Evolutionary conservation across 2,329 filamentous ascomycete genomes (phyloP), one percentile per base, ranked within the genome.

Genomic region (Paraconiothyrium sp.): DNA sequence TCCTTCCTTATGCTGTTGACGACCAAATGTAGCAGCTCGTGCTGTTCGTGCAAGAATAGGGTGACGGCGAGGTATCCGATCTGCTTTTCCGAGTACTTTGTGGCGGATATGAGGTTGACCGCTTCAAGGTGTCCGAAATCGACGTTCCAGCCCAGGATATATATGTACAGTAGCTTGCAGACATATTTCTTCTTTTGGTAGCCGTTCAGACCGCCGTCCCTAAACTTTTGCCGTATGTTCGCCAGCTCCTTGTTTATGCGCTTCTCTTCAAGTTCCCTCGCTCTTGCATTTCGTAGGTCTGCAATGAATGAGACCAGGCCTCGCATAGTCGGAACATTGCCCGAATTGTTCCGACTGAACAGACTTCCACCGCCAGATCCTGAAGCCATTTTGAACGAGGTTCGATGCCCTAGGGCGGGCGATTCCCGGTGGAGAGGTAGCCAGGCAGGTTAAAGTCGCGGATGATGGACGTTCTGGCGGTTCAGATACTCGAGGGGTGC

Each of bases 111-210:
- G 74, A 99, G 88, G 76, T 98, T 98, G 76, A 99, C 94, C 37
- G 96, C 96, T 82, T 99, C 95, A 69, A 99, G 89, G 78, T 99
- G 95, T 59, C 95, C 95, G 80, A 99, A 99, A 79, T 98, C 96
- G 81, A 99, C 94, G 78, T 99, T 94, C 91, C 95, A 99, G 52
- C 95, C 95, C 67, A 99, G 88, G 63, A 99, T 99, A 80, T 99
- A 99, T 74, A 99, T 98, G 80, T 99, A 99, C 64, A 99, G 85
- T 70, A 99, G 88, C 89, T 99, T 99, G 92, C 95, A 99, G 69
- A 99, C 95, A 78, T 99, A 99, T 91, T 99, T 99, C 87, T 99
- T 99, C 85, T 96, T 97, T 84, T 97, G 93, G 78, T 99, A 99
- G 68, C 95, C 96, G 77, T 91, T 97, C 61, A 99, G 84, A 76